phyloP scores from a whole-genome alignment of 768 basidiomycete species.

The Dendrothele bispora region DNA sequence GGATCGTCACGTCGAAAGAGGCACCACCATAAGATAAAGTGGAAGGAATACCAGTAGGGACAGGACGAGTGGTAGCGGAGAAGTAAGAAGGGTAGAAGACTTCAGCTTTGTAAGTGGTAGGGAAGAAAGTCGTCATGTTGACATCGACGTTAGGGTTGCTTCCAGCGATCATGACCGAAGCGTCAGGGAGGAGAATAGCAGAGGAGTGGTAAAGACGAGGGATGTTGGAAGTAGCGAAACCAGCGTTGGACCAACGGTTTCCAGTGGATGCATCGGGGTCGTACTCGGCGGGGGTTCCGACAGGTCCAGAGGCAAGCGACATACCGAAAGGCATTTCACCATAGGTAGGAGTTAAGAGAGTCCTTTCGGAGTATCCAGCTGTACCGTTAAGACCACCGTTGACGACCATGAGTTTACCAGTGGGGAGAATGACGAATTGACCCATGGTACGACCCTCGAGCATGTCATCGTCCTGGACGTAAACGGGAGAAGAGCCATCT shows the following conservation, averaged over 20 bases:
- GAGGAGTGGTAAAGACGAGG: conserved; percentile 90
- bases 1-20: conserved; percentile 74
- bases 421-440: conserved; percentile 82
- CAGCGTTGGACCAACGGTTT: conserved; percentile 71
- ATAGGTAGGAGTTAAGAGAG: conserved; percentile 43
- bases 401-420: conserved; percentile 76
- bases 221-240: conserved; percentile 60
- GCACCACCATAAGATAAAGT: conserved; percentile 82
- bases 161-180: conserved; percentile 84
- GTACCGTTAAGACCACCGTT: conserved; percentile 88
- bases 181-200: conserved; percentile 85
- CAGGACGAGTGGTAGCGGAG: conserved; percentile 64
- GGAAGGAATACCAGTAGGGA: conserved; percentile 64
- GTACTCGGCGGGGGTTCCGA: conserved; percentile 80
- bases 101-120: conserved; percentile 81
- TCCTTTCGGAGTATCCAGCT: conserved; percentile 75
- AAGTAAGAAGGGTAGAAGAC: conserved; percentile 94
- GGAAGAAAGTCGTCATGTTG: conserved; percentile 58
- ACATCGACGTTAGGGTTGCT: conserved; percentile 93
- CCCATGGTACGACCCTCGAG: conserved; percentile 84
- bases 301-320: conserved; percentile 79
- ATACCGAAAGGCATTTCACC: conserved; percentile 66
- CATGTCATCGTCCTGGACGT: conserved; percentile 76
- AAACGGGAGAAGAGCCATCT: conserved; percentile 60
- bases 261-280: conserved; percentile 74